phyloP scores from a whole-genome alignment of 1,139 yeast species.

The Kluyveromyces marxianus region DNA sequence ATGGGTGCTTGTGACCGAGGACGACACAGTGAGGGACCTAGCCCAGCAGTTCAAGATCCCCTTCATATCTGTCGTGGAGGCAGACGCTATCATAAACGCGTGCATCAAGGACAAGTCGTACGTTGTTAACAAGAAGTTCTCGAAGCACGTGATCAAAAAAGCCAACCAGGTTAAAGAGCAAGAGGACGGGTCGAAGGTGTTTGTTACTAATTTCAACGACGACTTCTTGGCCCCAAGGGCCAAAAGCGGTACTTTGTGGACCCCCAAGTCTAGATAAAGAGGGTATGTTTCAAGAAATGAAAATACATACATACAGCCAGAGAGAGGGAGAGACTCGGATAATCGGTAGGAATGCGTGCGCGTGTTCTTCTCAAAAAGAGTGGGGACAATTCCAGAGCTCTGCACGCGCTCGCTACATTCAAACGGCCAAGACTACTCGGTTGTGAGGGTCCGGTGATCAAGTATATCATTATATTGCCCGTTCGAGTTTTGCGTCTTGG shows the following conservation, averaged over 20 bases:
- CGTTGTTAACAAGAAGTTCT: slow-evolving; percentile 21
- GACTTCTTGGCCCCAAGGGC: slow-evolving; percentile 26
- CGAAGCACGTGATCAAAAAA: slow-evolving; percentile 17
- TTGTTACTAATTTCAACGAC: slow-evolving; percentile 23
- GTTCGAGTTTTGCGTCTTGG: no score
- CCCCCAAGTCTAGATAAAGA: slow-evolving; percentile 11
- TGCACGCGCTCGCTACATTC: no score
- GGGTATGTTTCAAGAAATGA: no score
- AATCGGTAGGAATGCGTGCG: no score
- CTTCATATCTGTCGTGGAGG: slow-evolving; percentile 24
- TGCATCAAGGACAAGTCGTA: slow-evolving; percentile 22
- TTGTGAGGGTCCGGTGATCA: no score
- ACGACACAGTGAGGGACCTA: slow-evolving; percentile 19
- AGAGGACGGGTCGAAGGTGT: slow-evolving; percentile 20
- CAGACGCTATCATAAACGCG: slow-evolving; percentile 23
- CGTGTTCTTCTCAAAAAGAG: no score
- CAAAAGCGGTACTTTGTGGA: slow-evolving; percentile 29
- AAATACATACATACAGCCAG: no score
- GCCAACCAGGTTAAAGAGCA: slow-evolving; percentile 15
- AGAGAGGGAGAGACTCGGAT: no score
- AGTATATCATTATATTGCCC: no score
- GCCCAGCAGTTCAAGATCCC: slow-evolving; percentile 25
- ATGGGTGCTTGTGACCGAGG: slow-evolving; percentile 30
- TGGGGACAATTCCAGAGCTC: no score
- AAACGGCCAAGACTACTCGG: no score